These are phyloP conservation scores for Ailanthus altissimus DNA, from an alignment of 345 rosid genomes.

Conservation along the genomic window DNA sequence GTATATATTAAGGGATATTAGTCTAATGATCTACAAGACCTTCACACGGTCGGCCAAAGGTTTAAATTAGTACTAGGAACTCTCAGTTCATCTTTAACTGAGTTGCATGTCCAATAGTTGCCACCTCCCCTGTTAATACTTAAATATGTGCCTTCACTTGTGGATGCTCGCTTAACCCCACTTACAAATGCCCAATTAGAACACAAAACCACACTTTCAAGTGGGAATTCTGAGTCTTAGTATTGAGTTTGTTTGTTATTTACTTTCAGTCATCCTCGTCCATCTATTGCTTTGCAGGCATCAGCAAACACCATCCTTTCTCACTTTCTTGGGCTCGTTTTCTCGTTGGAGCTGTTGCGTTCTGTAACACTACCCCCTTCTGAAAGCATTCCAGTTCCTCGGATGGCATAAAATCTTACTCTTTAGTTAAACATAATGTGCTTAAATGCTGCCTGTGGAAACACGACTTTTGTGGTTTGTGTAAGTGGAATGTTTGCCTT, in stretches of 20 bases:
- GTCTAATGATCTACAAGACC: not conserved
- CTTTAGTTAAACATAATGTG: conserved; percentile 7
- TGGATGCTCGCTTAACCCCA: not conserved
- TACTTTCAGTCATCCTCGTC: not conserved
- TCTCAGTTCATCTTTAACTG: too few species aligned
- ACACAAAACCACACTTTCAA: not conserved
- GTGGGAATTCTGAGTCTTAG: not conserved
- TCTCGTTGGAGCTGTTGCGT: conserved; percentile 87
- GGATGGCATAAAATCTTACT: conserved; percentile 43
- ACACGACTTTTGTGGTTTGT: conserved; percentile 30
- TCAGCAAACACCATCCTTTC: conserved; percentile 93
- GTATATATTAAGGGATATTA: not conserved
- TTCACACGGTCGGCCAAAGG: not conserved
- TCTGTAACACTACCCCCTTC: conserved; percentile 78
- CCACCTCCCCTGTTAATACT: too few species aligned
- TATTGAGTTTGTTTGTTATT: not conserved
- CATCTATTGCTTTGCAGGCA: conserved; percentile 59
- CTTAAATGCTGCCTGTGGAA: conserved; percentile 1
- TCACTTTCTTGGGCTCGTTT: conserved; percentile 88
- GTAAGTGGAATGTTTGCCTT: not conserved
- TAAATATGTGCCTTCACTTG: too few species aligned
- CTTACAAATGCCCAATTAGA: not conserved
- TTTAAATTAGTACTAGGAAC: not conserved
- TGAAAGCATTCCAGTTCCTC: conserved; percentile 52
- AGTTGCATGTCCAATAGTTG: too few species aligned